A percentile compares a stretch with the other conserved stretches of the same genome.
These are phyloP conservation scores for Typha latifolia DNA, from an alignment of 176 grass and related monocot species.

Conservation along the genomic window DNA sequence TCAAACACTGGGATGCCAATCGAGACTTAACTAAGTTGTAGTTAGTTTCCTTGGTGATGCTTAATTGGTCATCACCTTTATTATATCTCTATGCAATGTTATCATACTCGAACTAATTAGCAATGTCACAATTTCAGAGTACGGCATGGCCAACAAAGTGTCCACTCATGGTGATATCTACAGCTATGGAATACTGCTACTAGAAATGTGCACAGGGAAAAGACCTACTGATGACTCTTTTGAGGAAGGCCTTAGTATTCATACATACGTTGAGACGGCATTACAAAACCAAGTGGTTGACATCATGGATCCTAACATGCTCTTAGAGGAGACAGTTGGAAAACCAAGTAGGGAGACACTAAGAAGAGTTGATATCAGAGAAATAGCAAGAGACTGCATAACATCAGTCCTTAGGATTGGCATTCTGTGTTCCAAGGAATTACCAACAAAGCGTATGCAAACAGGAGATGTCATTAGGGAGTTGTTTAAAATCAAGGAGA, in stretches of 20 bases:
- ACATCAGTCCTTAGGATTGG: slow-evolving; percentile 13
- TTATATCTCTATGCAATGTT: too few species aligned
- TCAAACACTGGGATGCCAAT: too few species aligned
- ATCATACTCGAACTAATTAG: neutral
- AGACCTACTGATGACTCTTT: slow-evolving; percentile 13
- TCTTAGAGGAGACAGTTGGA: neutral
- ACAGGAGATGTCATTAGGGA: slow-evolving; percentile 18
- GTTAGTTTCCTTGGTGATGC: neutral
- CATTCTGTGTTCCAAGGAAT: slow-evolving; percentile 23
- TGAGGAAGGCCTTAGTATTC: slow-evolving; percentile 7
- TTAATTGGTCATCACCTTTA: too few species aligned
- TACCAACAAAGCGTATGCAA: slow-evolving; percentile 2
- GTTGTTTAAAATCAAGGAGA: slow-evolving; percentile 1
- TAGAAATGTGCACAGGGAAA: slow-evolving; percentile 27
- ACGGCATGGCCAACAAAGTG: slow-evolving; percentile 20
- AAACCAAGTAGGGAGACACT: neutral
- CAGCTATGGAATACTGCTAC: slow-evolving; percentile 35
- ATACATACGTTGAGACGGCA: slow-evolving; percentile 4
- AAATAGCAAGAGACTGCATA: neutral
- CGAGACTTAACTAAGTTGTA: too few species aligned
- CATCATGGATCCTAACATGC: neutral
- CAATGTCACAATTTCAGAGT: slow-evolving; percentile 13
- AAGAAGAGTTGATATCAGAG: neutral
- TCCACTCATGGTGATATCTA: slow-evolving; percentile 30
- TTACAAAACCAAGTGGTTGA: neutral